Base-by-base conservation (phyloP, 1,284 basidiomycete species). In the Trichosporon asahii region DNA sequence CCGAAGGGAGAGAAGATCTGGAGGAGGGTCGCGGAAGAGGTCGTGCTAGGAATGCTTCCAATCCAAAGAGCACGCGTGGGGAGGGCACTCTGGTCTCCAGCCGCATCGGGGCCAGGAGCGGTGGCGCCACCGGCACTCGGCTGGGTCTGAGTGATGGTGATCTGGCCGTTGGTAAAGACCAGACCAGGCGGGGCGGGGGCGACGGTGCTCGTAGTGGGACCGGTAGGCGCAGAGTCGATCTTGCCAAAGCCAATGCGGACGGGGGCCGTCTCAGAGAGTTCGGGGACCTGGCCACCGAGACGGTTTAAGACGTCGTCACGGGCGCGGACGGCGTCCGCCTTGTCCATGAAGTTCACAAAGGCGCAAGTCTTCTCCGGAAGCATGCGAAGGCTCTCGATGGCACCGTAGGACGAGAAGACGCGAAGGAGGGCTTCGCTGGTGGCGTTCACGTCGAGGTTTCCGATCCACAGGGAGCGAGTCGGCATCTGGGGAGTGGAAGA, bases 331-430 rank as follows among this genome's bases (percentile, higher is more conserved):
- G 96, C 97, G 83, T 98, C 96, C 1, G 89, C 88, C 79, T 94
- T 90, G 76, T 97, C 95, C 68, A 97, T 92, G 80, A 96, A 99
- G 83, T 99, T 99, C 82, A 99, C 95, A 82, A 99, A 99, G 9
- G 95, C 96, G 80, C 97, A 99, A 80, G 96, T 95, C 94, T 99
- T 98, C 85, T 98, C 96, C 2, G 95, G 95, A 64, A 98, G 87
- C 77, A 98, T 86, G 74, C 96, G 87, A 80, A 98, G 86, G 77
- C 93, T 95, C 85, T 98, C 96, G 74, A 98, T 98, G 15, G 94
- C 92, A 66, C 96, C 96, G 80, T 98, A 98, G 0, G 92, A 92
- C 21, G 94, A 91, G 83, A 99, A 99, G 18, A 96, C 93, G 74
- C 91, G 90, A 72, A 97, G 92, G 67, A 99, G 89, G 78, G 98